Percentiles rank a stretch among this genome's conserved stretches.
These are phyloP conservation scores for Candida frijolesensis DNA, from an alignment of 1,139 yeast species.

Conservation along the genomic window DNA sequence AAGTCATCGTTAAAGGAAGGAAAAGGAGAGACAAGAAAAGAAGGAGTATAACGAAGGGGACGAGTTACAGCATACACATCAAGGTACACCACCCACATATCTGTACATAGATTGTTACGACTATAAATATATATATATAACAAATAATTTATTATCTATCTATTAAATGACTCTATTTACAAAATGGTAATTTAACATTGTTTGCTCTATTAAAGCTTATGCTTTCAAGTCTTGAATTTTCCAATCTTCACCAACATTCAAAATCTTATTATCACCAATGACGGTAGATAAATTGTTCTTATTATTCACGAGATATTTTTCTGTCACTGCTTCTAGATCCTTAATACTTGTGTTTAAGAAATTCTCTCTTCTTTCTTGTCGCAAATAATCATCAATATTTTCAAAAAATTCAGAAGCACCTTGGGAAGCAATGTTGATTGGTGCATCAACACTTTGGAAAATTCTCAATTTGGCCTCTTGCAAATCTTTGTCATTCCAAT, in stretches of 20 bases:
- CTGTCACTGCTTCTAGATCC: slow-evolving; percentile 67
- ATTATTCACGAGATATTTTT: slow-evolving; percentile 51
- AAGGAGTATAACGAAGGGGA: not conserved
- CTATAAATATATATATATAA: not conserved
- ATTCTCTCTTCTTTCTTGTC: slow-evolving; percentile 76
- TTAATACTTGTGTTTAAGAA: slow-evolving; percentile 63
- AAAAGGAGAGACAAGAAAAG: not conserved
- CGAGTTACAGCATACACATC: no score
- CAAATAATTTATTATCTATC: slow-evolving; percentile 1
- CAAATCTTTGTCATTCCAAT: slow-evolving; percentile 60
- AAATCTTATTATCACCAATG: slow-evolving; percentile 50
- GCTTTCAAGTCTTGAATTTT: slow-evolving; percentile 9
- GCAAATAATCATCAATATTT: slow-evolving; percentile 77
- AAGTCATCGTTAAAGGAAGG: slow-evolving; percentile 33
- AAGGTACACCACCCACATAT: not conserved
- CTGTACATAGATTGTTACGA: not conserved
- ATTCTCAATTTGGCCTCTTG: slow-evolving; percentile 89
- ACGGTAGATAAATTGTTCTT: slow-evolving; percentile 42
- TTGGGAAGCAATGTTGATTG: slow-evolving; percentile 77
- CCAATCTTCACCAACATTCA: slow-evolving; percentile 39
- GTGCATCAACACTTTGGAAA: slow-evolving; percentile 92
- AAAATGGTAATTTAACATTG: not conserved
- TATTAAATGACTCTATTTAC: not conserved
- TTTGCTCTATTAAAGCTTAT: not conserved
- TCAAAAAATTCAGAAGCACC: slow-evolving; percentile 68